phyloP scores from a whole-genome alignment of 164 flowering plant genomes.

The Vitis rotundifolia region DNA sequence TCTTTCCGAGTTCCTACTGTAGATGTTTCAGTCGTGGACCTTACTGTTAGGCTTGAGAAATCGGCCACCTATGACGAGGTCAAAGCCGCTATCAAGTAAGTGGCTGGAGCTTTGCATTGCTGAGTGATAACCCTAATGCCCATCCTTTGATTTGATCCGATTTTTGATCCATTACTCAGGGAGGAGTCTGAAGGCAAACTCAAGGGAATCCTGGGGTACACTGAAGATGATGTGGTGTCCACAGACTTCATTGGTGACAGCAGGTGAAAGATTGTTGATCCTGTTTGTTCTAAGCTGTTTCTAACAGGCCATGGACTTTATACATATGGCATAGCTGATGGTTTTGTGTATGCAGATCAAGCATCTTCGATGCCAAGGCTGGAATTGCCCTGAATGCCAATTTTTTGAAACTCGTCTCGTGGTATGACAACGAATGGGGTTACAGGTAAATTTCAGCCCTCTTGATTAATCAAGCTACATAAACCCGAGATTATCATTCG shows the following conservation, averaged over 20 bases:
- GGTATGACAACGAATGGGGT: slow-evolving; percentile 97
- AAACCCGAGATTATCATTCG: too few species aligned
- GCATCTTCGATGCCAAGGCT: slow-evolving; percentile 96
- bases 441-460: slow-evolving; percentile 60
- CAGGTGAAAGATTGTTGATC: slow-evolving; percentile 42
- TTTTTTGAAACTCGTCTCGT: slow-evolving; percentile 81
- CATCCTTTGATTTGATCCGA: neutral
- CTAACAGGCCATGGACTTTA: too few species aligned
- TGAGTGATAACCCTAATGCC: neutral
- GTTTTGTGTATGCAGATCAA: slow-evolving; percentile 54
- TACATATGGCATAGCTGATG: too few species aligned
- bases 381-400: slow-evolving; percentile 83
- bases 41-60: slow-evolving; percentile 73
- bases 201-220: slow-evolving; percentile 90
- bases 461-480: neutral
- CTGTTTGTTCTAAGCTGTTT: too few species aligned
- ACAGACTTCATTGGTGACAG: slow-evolving; percentile 86
- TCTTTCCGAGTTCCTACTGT: slow-evolving; percentile 79
- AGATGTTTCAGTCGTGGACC: slow-evolving; percentile 74
- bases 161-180: slow-evolving; percentile 30
- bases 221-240: slow-evolving; percentile 92
- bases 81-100: slow-evolving; percentile 66
- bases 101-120: neutral
- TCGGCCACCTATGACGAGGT: slow-evolving; percentile 54
- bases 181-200: slow-evolving; percentile 77